phyloP scores from a whole-genome alignment of 208 protist species.

The Trichomonas vaginalis region DNA sequence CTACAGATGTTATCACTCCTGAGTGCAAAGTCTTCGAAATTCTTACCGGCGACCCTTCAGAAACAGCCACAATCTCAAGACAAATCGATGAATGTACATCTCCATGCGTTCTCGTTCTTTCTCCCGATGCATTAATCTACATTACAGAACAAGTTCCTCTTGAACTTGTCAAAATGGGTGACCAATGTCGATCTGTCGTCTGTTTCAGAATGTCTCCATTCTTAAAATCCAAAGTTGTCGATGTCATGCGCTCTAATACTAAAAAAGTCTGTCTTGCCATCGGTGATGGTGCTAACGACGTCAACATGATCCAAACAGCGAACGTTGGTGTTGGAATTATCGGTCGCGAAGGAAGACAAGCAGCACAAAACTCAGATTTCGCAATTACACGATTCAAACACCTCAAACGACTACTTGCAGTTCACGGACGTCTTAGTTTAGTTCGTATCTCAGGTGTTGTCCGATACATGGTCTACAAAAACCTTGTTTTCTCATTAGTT shows the following conservation, averaged over 20 bases:
- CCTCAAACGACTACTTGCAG: conserved; percentile 43
- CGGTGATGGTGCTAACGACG: conserved; percentile 94
- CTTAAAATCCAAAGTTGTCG: conserved; percentile 87
- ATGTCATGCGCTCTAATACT: conserved; percentile 42
- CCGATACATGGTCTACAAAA: conserved; percentile 24
- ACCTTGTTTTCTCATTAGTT: conserved; percentile 9
- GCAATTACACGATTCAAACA: conserved; percentile 64
- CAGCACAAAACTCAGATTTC: conserved; percentile 85
- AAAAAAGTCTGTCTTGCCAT: conserved; percentile 59
- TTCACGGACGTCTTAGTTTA: conserved; percentile 62
- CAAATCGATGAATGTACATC: background rate
- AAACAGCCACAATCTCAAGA: background rate
- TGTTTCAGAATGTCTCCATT: conserved; percentile 83
- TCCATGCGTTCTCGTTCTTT: background rate
- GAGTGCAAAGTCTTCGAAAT: conserved; percentile 16
- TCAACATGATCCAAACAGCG: conserved; percentile 74
- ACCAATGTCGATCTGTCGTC: conserved; percentile 63
- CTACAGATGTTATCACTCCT: conserved; percentile 26
- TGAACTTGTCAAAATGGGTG: conserved; percentile 37
- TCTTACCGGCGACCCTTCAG: background rate
- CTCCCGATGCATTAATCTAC: background rate
- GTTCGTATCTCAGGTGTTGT: conserved; percentile 24
- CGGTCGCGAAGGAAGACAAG: conserved; percentile 85
- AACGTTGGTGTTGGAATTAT: conserved; percentile 87
- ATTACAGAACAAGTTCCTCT: background rate